Conservation (phyloP, 1,284 basidiomycete genomes). For the Termitomyces sp. region DNA sequence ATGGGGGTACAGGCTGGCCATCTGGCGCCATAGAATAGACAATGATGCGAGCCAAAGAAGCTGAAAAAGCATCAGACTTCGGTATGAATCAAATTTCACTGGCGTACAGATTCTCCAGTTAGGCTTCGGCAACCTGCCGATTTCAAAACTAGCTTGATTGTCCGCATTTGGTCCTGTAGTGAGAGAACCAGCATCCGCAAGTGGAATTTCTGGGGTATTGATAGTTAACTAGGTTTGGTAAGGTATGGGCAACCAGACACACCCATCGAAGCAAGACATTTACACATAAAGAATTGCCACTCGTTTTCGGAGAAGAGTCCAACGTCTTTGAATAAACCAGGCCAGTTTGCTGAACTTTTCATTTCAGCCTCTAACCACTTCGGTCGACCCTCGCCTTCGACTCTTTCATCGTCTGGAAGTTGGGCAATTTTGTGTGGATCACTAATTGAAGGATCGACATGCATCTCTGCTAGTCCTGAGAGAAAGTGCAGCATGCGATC, state of each 20-base stretch:
- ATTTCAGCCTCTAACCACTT: slow-evolving; percentile 47
- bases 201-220: slow-evolving; percentile 51
- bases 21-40: slow-evolving; percentile 89
- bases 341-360: slow-evolving; percentile 45
- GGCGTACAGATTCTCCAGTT: slow-evolving; percentile 63
- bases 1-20: slow-evolving; percentile 49
- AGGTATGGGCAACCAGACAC: slow-evolving; percentile 24
- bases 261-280: slow-evolving; percentile 87
- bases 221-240: background rate
- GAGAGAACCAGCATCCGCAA: slow-evolving; percentile 66
- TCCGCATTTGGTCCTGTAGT: slow-evolving; percentile 70
- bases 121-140: slow-evolving; percentile 60
- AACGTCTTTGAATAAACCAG: slow-evolving; percentile 73
- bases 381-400: slow-evolving; percentile 59
- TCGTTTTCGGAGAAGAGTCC: slow-evolving; percentile 87
- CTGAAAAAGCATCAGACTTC: slow-evolving; percentile 29
- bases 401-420: slow-evolving; percentile 68
- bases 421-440: slow-evolving; percentile 59
- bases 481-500: slow-evolving; percentile 77
- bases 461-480: slow-evolving; percentile 65
- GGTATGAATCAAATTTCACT: background rate
- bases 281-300: slow-evolving; percentile 88
- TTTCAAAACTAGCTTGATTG: slow-evolving; percentile 60
- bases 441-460: slow-evolving; percentile 68
- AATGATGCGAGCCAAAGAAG: slow-evolving; percentile 81